Percentiles rank a stretch among this genome's conserved stretches.
Conservation (phyloP, 805 yeast species). For the Saturnispora hagleri region DNA sequence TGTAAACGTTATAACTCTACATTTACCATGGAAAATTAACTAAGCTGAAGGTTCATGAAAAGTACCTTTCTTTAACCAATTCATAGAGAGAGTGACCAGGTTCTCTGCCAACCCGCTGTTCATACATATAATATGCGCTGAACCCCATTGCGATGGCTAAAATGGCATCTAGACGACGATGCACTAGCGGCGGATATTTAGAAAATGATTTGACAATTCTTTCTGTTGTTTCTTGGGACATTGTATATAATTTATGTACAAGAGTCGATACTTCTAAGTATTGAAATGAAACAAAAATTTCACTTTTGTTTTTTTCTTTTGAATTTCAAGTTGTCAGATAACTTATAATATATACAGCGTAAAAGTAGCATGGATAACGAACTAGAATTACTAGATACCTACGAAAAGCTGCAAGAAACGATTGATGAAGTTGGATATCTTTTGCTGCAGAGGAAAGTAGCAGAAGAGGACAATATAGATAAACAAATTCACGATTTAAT, state of each 20-base stretch:
- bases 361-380: background rate
- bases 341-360: background rate
- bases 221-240: background rate
- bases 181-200: slow-evolving; percentile 7
- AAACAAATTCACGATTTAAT: background rate
- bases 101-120: slow-evolving; percentile 44
- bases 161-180: slow-evolving; percentile 51
- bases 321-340: background rate
- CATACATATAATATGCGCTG: slow-evolving; percentile 55
- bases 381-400: background rate
- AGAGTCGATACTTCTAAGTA: background rate
- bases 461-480: background rate
- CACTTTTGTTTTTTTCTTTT: background rate
- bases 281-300: background rate
- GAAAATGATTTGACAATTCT: background rate
- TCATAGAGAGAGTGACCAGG: slow-evolving; percentile 55
- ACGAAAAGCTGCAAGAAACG: background rate
- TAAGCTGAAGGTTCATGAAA: slow-evolving; percentile 7
- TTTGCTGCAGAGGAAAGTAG: background rate
- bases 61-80: slow-evolving; percentile 21
- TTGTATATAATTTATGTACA: background rate
- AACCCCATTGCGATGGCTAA: slow-evolving; percentile 57
- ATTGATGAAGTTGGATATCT: background rate
- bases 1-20: background rate
- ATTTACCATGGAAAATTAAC: background rate